These are phyloP conservation scores for Coprinopsis sp. DNA, from an alignment of 768 basidiomycete species.

Conservation along the genomic window DNA sequence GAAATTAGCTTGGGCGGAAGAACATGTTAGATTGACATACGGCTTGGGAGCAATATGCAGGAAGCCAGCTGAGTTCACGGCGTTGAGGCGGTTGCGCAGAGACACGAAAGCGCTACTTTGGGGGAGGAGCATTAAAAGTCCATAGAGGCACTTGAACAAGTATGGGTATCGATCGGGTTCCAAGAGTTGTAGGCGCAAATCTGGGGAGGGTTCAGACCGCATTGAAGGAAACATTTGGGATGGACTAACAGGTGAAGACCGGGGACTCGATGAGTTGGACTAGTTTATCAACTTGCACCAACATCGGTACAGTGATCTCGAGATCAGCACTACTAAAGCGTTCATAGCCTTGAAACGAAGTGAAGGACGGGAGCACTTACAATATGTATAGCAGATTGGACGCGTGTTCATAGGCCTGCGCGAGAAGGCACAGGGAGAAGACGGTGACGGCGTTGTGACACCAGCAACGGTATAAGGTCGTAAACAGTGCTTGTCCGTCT, in stretches of 20 bases:
- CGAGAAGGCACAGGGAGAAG: conserved; percentile 92
- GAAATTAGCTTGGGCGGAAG: background rate
- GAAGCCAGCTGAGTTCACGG: conserved; percentile 93
- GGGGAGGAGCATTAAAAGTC: conserved; percentile 92
- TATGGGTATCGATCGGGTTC: conserved; percentile 97
- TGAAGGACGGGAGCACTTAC: conserved; percentile 35
- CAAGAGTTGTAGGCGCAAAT: conserved; percentile 86
- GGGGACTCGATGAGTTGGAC: conserved; percentile 98
- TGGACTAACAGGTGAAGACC: conserved; percentile 85
- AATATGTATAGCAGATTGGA: conserved; percentile 95
- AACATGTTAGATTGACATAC: conserved; percentile 36
- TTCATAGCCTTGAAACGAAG: background rate
- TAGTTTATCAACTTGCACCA: conserved; percentile 96
- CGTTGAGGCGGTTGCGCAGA: conserved; percentile 87
- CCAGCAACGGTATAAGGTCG: conserved; percentile 94
- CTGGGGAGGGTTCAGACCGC: conserved; percentile 30
- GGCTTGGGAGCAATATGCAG: conserved; percentile 84
- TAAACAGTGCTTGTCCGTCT: conserved; percentile 96
- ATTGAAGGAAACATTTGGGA: background rate
- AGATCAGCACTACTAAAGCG: conserved; percentile 73
- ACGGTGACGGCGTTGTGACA: conserved; percentile 97
- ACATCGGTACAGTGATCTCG: conserved; percentile 90
- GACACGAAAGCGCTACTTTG: conserved; percentile 97
- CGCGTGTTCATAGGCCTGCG: conserved; percentile 98
- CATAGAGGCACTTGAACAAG: conserved; percentile 96